These are phyloP conservation scores for Capronia americana DNA, from an alignment of 2,329 filamentous ascomycete genomes.

Conservation along the genomic window DNA sequence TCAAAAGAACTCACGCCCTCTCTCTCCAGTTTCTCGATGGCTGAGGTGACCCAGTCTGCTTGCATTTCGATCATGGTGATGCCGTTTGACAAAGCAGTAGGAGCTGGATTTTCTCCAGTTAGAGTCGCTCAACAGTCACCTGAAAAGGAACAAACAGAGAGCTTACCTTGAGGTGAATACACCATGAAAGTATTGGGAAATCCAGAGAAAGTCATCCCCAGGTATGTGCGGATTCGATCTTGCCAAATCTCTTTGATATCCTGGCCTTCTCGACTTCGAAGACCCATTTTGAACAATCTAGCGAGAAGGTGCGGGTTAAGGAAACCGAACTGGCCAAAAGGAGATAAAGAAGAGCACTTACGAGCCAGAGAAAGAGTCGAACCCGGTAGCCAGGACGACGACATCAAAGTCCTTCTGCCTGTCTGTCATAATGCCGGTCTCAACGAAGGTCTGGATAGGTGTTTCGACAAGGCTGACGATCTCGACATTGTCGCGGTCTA, in stretches of 20 bases:
- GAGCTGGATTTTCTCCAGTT: constrained; percentile 35
- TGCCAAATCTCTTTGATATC: constrained; percentile 48
- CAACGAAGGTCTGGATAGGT: constrained; percentile 37
- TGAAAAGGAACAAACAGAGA: too few relatives aligned
- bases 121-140: too few relatives aligned
- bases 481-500: constrained; percentile 55
- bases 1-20: constrained; percentile 57
- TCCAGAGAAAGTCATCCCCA: constrained; percentile 51
- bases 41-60: constrained; percentile 52
- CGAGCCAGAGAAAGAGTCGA: constrained; percentile 50
- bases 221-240: constrained; percentile 48
- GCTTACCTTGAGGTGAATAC: constrained; percentile 59
- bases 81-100: constrained; percentile 35
- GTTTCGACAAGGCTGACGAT: constrained; percentile 54
- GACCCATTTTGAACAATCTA: constrained; percentile 49
- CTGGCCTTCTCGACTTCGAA: constrained; percentile 44
- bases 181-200: constrained; percentile 59
- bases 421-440: constrained; percentile 28
- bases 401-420: constrained; percentile 47
- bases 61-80: constrained; percentile 61
- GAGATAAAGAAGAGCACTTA: constrained; percentile 12
- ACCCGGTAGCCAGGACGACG: too few relatives aligned
- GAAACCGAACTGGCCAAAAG: too few relatives aligned
- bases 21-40: constrained; percentile 57
- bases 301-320: too few relatives aligned